Base-by-base conservation (phyloP, 75 land plant species). In the Pinus albicaulis region DNA sequence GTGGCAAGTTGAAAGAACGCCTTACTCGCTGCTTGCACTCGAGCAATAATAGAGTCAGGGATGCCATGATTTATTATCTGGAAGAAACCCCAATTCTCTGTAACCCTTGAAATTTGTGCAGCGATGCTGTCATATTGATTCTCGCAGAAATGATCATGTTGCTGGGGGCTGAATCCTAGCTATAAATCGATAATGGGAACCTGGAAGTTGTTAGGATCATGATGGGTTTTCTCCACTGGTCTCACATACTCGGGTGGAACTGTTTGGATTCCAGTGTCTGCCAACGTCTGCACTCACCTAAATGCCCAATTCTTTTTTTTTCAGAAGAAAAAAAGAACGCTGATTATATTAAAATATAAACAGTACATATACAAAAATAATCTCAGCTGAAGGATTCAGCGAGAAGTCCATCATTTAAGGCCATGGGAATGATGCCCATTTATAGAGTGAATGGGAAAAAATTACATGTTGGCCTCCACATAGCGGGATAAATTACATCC, bases 1-100 rank as follows among this genome's bases (percentile, higher is more conserved):
- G 74, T 75, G 3, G 92, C 86, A 64, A 90, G 82, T 57, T 82
- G 83, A 59, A 90, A 90, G 80, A 90, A 90, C 57, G 73, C 77
- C 56, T 36, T 36, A 1, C 86, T 78, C 12, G 57, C 81, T 0
- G 70, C 74, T 56, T 77, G 79, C 55, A 84, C 69, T 48, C 72
- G 57, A 24, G 57, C 53, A 58, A 85, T 79, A 72, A 78, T 14
- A 31, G 56, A 26, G 24, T 73, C 61, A 1, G 80, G 53, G 19
- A 85, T 74, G 48, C 87, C 84, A 59, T 88, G 90, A 56, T 85
- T 84, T 12, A 57, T 71, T 26, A 83, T 3, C 44, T 80, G 44
- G 19, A 66, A 66, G 70, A 66, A 66, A 3, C 70, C 70, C 70
- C 70, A 66, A 11, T 19, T 19, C 19, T 66, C 10, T 36, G 70